Evolutionary conservation across 192 early-diverging fungal genomes (phyloP), one percentile per base, ranked within the genome.

Genomic region (Dissophora globulifera): DNA sequence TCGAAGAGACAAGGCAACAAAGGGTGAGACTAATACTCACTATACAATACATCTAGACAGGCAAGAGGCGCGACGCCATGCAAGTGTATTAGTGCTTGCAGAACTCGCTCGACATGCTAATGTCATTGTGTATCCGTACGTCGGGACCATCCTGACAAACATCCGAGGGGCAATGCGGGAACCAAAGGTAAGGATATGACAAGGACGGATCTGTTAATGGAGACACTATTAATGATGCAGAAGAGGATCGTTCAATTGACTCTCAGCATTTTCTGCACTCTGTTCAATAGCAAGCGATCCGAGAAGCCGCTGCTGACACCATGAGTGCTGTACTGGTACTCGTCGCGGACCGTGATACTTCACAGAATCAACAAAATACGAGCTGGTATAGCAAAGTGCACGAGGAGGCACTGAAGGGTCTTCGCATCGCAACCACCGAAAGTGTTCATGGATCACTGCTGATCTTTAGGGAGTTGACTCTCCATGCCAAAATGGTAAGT

Each of bases 151-250:
- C 17, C 76, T 99, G 20, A 91, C 94, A 1, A 62, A 91, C 26
- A 86, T 99, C 27, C 95, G 92, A 89, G 81, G 88, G 17, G 91
- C 90, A 5, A 68, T 98, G 58, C 81, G 91, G 10, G 96, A 99
- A 76, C 82, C 82, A 17, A 92, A 88, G 76, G 81, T 88, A 25
- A 27, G 43, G 13, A 9, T n/a, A n/a, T n/a, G n/a, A n/a, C n/a
- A n/a, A n/a, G n/a, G n/a, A n/a, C n/a, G n/a, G n/a, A n/a, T n/a
- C n/a, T n/a, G n/a, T n/a, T n/a, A n/a, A n/a, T n/a, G n/a, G n/a
- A n/a, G n/a, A n/a, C n/a, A n/a, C n/a, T n/a, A n/a, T n/a, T n/a
- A n/a, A n/a, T n/a, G n/a, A n/a, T n/a, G n/a, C n/a, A n/a, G n/a
- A n/a, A n/a, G n/a, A n/a, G n/a, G n/a, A n/a, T n/a, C n/a, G n/a